Evolutionary conservation across 2,329 filamentous ascomycete genomes (phyloP).

Genomic region (Graphium sp.): DNA sequence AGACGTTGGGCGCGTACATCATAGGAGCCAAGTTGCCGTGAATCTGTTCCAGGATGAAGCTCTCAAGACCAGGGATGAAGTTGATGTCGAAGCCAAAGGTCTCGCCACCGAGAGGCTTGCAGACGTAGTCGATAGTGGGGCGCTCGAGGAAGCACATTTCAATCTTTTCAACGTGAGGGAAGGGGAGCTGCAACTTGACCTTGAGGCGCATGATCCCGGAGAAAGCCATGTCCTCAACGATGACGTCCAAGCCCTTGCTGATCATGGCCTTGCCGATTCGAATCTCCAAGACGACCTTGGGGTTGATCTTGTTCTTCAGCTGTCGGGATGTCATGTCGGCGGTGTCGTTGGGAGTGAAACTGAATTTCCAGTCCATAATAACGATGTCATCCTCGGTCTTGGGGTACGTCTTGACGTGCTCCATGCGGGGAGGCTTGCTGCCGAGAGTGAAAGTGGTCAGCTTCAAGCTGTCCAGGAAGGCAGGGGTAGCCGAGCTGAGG

Average conservation of each 20-base stretch:
- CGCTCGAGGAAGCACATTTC: slow-evolving; percentile 89
- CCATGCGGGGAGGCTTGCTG: slow-evolving; percentile 86
- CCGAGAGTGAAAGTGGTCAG: slow-evolving; percentile 89
- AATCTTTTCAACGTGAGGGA: slow-evolving; percentile 85
- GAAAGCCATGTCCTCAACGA: slow-evolving; percentile 96
- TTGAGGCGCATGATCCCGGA: slow-evolving; percentile 93
- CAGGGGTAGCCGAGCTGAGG: slow-evolving; percentile 76
- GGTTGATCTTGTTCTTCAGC: slow-evolving; percentile 89
- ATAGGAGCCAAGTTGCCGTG: slow-evolving; percentile 87
- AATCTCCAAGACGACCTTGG: slow-evolving; percentile 89
- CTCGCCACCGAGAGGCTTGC: slow-evolving; percentile 92
- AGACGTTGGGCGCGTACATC: slow-evolving; percentile 97
- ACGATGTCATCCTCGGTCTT: slow-evolving; percentile 91
- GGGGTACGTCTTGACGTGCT: slow-evolving; percentile 96
- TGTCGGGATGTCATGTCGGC: slow-evolving; percentile 83
- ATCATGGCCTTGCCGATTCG: slow-evolving; percentile 91
- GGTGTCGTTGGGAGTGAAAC: slow-evolving; percentile 91
- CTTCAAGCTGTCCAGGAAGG: slow-evolving; percentile 84
- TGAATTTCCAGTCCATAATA: slow-evolving; percentile 99
- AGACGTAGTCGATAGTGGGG: slow-evolving; percentile 88
- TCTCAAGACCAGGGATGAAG: slow-evolving; percentile 88
- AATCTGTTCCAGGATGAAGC: slow-evolving; percentile 90
- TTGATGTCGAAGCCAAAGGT: slow-evolving; percentile 97
- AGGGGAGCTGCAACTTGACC: slow-evolving; percentile 90
- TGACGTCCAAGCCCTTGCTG: slow-evolving; percentile 91